Evolutionary conservation across 179 eudicot genomes (phyloP), one percentile per base, ranked within the genome.

Genomic region (Amaranthus tricolor): DNA sequence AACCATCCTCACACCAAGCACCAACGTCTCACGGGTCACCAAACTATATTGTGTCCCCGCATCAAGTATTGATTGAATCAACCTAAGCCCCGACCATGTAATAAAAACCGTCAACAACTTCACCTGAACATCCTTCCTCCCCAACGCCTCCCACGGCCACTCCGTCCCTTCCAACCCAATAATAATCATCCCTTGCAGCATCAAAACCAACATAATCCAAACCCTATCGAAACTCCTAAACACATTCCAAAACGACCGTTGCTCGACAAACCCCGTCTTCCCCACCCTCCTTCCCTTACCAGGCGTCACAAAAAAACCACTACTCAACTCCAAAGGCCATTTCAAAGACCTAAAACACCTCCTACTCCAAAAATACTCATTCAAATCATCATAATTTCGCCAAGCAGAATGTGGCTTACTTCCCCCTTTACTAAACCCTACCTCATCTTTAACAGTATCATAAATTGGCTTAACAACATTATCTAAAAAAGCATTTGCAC

Each of bases 241-340:
- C 75, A 92, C 79, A 77, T 95, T 95, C 99, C 99, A 95, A 80
- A 90, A 95, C 4, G 99, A 88, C 78, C 99, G 55, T 73, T 95
- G 99, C 84, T 95, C 99, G 5, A 95, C 99, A 77, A 90, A 95
- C 65, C 99, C 99, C 0, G 99, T 95, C 79, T 95, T 92, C 81
- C 96, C 96, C 3, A 92, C 87, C 81, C 88, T 68, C 60, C 61
- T 82, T 53, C 20, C 74, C 57, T 78, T 91, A 54, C 71, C 62
- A 1, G 56, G 73, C 21, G 74, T 72, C 2, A 61, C 15, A 50
- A 95, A 84, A 57, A 88, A 92, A 14, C 67, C 75, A 64, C 89
- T 79, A 11, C 86, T 77, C 82, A 83, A 62, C 74, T 92, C 87
- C 82, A 93, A 68, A 0, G 99, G 99, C 99, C 97, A 92, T 19